Base-by-base conservation (phyloP, 106 monocot genomes). In the Xerophyta viscosa region DNA sequence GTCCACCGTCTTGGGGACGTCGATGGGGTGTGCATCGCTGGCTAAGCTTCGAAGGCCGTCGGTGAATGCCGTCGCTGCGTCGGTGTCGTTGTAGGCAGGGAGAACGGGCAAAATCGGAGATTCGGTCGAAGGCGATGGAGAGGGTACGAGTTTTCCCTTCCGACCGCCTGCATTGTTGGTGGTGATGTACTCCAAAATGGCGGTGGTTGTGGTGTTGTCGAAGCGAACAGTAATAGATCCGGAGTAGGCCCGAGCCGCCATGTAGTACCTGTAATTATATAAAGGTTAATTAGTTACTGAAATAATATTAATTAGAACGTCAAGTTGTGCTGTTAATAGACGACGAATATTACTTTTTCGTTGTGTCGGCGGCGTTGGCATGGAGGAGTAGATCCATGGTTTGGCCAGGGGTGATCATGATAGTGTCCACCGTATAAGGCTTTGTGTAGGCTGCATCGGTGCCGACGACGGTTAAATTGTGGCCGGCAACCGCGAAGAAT, bases 391-490 rank as follows among this genome's bases (percentile, higher is more conserved):
- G 29, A 65, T 84, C 75, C 51, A 67, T 65, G 44, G 79, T 79
- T 37, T 84, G 70, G 3, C 84, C 84, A 0, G 79, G 79, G 17
- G 67, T 58, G 31, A 84, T 79, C 60, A 84, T 64, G 60, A 84
- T 64, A 67, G 55, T 61, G 27, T 75, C 58, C 11, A 48, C 48
- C 41, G 49, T 55, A 28, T 42, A 64, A 44, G 85, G 85, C 54
- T 86, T 80, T 2, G 46, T 48, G 72, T 86, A 86, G 52, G 61
- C 49, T 0, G 48, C 85, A 31, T 86, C 80, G 6, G 42, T 66
- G 39, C 69, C 85, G 22, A 86, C 86, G 0, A 80, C 63, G 1
- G 69, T 76, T 8, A 86, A 24, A 0, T 24, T 45, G 69, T 80
- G 86, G 6, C 63, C 50, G 10, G 64, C 69, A 20, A 86, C 26